Conservation (phyloP, 2,329 filamentous ascomycete genomes). For the Alternaria solani region DNA sequence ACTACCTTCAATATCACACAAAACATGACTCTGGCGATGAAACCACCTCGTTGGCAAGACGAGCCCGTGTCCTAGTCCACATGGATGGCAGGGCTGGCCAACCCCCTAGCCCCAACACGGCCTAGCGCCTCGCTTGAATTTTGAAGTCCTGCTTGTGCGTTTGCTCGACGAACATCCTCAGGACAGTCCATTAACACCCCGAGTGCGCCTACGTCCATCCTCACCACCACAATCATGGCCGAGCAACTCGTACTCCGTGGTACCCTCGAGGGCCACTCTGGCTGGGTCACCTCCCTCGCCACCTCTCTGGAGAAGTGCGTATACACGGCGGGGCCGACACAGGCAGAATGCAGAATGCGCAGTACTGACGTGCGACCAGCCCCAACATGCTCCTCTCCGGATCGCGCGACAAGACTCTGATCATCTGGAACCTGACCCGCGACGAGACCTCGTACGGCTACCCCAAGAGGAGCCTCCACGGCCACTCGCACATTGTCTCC, state of each 20-base stretch:
- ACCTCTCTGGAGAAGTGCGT: constrained; percentile 96
- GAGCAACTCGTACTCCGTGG: constrained; percentile 96
- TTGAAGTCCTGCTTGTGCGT: constrained; percentile 17
- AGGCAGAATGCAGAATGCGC: constrained; percentile 24
- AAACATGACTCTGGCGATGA: not conserved
- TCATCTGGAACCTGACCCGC: constrained; percentile 99
- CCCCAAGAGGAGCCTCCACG: constrained; percentile 98
- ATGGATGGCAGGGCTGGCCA: not conserved
- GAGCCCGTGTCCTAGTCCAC: not conserved
- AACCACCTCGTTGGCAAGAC: not conserved
- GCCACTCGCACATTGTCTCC: constrained; percentile 99
- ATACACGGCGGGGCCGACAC: not conserved
- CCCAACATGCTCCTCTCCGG: constrained; percentile 99
- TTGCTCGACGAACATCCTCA: constrained; percentile 29
- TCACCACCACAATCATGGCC: constrained; percentile 69
- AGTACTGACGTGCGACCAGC: constrained; percentile 61
- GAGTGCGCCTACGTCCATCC: constrained; percentile 43
- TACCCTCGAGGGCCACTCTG: constrained; percentile 98
- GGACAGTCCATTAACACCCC: constrained; percentile 35
- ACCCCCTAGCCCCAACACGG: not conserved
- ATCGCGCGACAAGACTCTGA: constrained; percentile 97
- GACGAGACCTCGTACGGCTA: constrained; percentile 98
- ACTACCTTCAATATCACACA: no score
- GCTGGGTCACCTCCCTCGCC: constrained; percentile 98
- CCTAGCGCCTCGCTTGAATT: constrained; percentile 20